Evolutionary conservation across 1,284 basidiomycete species (phyloP).

Genomic region (Cutaneotrichosporon arboriforme): DNA sequence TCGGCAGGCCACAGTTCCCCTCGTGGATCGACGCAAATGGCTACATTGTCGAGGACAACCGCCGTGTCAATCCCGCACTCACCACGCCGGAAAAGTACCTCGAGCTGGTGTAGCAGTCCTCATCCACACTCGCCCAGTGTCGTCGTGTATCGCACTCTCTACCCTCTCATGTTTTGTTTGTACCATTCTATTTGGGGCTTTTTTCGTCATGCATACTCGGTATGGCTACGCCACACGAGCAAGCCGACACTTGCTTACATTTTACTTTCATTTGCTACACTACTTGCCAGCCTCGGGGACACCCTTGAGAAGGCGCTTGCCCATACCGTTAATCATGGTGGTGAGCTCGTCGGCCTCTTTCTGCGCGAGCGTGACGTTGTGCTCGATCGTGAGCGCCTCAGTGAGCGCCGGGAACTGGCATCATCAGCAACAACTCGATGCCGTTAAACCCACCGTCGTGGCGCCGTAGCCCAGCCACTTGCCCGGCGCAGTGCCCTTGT

Average conservation of each 20-base stretch:
- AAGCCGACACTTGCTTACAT: neutral
- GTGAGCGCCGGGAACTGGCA: conserved; percentile 65
- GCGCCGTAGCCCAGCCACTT: conserved; percentile 83
- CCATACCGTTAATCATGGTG: conserved; percentile 55
- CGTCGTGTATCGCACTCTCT: neutral
- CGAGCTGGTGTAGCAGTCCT: conserved; percentile 21
- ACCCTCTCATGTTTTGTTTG: neutral
- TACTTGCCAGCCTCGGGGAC: neutral
- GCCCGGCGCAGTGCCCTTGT: conserved; percentile 83
- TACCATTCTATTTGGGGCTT: no score
- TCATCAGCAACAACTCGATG: neutral
- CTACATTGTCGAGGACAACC: conserved; percentile 26
- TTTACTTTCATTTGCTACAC: neutral
- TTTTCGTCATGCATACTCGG: no score
- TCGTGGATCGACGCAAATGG: conserved; percentile 45
- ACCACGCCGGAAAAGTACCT: conserved; percentile 25
- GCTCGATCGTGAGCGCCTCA: conserved; percentile 69
- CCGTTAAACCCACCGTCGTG: conserved; percentile 33
- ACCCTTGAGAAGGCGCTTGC: conserved; percentile 44
- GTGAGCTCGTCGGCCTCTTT: conserved; percentile 63
- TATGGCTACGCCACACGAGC: no score
- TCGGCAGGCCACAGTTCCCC: conserved; percentile 44
- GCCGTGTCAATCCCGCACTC: conserved; percentile 42
- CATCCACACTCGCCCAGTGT: no score
- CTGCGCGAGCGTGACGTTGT: conserved; percentile 58